Base-by-base conservation (phyloP, 169 alveolate genomes). In the Cryptosporidium baileyi region DNA sequence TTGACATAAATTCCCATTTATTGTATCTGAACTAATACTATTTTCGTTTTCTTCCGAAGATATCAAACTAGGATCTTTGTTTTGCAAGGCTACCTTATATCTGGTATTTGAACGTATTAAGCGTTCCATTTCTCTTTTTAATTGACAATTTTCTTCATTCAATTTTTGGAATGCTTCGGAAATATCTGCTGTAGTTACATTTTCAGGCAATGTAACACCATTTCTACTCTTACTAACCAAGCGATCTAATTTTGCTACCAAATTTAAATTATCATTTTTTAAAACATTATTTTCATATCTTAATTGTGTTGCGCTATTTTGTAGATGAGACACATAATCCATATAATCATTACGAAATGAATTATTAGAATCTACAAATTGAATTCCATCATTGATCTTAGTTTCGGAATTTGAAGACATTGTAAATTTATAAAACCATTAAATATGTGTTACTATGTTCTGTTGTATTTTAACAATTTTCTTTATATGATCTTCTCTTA, bases 81-180 rank as follows among this genome's bases (percentile, higher is more conserved):
- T 74, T 74, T 74, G 85, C 85, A 74, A 38, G 6, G 85, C 85
- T 28, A 57, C 51, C n/a, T 61, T 74, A 26, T 38, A 54, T 54
- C 85, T 74, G 9, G 65, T 74, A 24, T 74, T 74, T 8, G 65
- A 51, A n/a, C 85, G 65, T 6, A 74, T 74, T 11, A 74, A 41
- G 0, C 67, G 85, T n/a, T 74, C 85, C 85, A 74, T 74, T 26
- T 74, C 85, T 19, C 85, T 74, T 54, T 74, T 74, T 19, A 74
- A 38, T 41, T 24, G 34, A 34, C 65, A 54, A 22, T 74, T 74
- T 36, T 74, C 85, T 8, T 57, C 67, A 40, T 38, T 54, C 8
- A 74, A 32, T 30, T 74, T 74, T 22, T 43, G 41, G 36, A 74
- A 74, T 22, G 85, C 85, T 40, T 74, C 85, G 0, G 85, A 51